These are phyloP conservation scores for Sedum album DNA, from an alignment of 164 flowering plant species.

Conservation along the genomic window DNA sequence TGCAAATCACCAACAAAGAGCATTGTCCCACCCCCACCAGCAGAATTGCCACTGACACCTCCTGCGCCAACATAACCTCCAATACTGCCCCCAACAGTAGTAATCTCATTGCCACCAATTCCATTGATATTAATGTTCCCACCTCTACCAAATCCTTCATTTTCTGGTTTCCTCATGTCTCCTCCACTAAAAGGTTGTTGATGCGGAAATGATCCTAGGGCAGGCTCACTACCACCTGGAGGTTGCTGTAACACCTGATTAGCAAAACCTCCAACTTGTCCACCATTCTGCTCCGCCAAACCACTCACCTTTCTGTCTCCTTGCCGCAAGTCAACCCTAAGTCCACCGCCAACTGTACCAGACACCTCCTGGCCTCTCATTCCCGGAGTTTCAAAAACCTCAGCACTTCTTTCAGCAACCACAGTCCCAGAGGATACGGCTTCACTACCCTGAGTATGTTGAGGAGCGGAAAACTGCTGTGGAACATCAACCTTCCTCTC, in stretches of 20 bases:
- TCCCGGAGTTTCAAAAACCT: constrained; percentile 27
- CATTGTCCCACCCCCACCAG: constrained; percentile 49
- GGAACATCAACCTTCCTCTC: constrained; percentile 35
- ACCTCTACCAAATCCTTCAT: constrained; percentile 20
- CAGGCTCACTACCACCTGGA: constrained; percentile 24
- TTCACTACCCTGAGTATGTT: background rate
- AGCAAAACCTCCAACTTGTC: constrained; percentile 31
- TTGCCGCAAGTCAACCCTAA: constrained; percentile 27
- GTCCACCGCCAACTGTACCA: constrained; percentile 18
- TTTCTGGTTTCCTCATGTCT: constrained; percentile 27
- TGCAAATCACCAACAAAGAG: constrained; percentile 66
- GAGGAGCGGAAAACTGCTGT: constrained; percentile 15
- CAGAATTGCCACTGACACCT: constrained; percentile 29
- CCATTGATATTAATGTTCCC: constrained; percentile 25
- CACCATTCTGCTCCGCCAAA: constrained; percentile 22
- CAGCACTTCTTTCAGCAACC: constrained; percentile 20
- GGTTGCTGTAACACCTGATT: constrained; percentile 20
- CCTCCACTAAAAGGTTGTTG: constrained; percentile 25
- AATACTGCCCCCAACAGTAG: background rate
- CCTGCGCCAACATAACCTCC: constrained; percentile 21
- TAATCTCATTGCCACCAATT: constrained; percentile 9
- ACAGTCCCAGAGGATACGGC: constrained; percentile 11
- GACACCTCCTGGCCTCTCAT: constrained; percentile 15
- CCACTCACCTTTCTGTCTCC: constrained; percentile 20
- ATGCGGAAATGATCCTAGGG: constrained; percentile 19